Evolutionary conservation across 1,139 yeast genomes (phyloP).

Genomic region (Sugiyamaella pinicola): DNA sequence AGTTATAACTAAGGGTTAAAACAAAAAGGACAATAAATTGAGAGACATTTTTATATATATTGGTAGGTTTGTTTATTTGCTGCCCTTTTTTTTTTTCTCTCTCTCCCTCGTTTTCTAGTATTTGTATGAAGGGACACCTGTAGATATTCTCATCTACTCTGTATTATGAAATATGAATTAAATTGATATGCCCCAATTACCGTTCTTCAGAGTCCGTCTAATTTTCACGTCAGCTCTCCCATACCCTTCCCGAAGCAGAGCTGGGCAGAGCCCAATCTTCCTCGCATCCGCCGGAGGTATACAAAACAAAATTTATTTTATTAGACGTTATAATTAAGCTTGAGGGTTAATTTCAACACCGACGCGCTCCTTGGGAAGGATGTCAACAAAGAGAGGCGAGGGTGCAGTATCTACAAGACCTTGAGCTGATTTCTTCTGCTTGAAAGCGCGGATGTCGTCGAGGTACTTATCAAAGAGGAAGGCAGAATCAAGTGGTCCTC

Average conservation of each 20-base stretch:
- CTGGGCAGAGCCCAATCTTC: neutral
- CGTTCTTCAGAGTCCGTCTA: constrained; percentile 1
- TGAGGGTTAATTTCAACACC: constrained; percentile 45
- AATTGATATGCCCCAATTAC: neutral
- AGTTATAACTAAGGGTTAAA: constrained; percentile 26
- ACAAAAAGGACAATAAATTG: neutral
- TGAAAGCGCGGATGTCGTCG: constrained; percentile 64
- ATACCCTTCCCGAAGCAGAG: neutral
- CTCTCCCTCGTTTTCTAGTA: constrained; percentile 14
- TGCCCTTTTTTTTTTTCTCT: neutral
- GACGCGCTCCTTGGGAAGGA: constrained; percentile 85
- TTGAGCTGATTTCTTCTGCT: constrained; percentile 45
- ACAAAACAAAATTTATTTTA: too few relatives aligned
- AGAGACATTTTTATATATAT: constrained; percentile 2
- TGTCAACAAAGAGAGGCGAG: constrained; percentile 67
- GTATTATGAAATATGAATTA: constrained; percentile 18
- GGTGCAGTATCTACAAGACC: constrained; percentile 54
- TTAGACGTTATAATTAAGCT: constrained; percentile 28
- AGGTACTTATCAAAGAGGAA: constrained; percentile 90
- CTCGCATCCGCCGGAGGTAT: constrained; percentile 6
- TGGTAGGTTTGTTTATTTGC: neutral
- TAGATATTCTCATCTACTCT: constrained; percentile 16
- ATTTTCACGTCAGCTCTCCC: too few relatives aligned
- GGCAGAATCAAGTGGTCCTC: constrained; percentile 94
- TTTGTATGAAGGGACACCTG: constrained; percentile 9